Evolutionary conservation across 805 yeast genomes (phyloP).

Genomic region (Wickerhamiella siamensis): DNA sequence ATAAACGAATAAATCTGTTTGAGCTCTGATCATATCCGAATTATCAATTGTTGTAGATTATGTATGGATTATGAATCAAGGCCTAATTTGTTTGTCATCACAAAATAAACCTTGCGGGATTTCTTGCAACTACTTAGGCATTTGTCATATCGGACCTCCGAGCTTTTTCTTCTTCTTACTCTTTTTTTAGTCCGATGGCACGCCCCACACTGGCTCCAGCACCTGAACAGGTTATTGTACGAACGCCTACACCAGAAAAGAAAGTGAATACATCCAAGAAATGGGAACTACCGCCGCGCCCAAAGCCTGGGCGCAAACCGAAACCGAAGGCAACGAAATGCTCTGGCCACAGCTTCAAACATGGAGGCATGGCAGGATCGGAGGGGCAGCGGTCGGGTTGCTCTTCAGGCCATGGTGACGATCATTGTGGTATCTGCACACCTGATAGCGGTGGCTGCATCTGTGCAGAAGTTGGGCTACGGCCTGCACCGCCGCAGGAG

Average conservation of each 20-base stretch:
- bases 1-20: too few relatives aligned
- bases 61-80: too few relatives aligned
- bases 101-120: too few relatives aligned
- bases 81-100: too few relatives aligned
- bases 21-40: too few relatives aligned
- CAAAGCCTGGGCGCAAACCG: constrained; percentile 59
- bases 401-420: constrained; percentile 11
- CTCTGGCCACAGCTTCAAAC: constrained; percentile 15
- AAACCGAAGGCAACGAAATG: constrained; percentile 65
- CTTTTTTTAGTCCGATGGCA: background rate
- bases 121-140: too few relatives aligned
- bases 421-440: constrained; percentile 24
- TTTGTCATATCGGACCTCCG: too few relatives aligned
- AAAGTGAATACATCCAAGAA: constrained; percentile 45
- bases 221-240: background rate
- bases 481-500: constrained; percentile 8
- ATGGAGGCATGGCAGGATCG: too few relatives aligned
- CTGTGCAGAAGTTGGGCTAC: constrained; percentile 24
- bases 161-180: background rate
- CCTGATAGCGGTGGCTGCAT: constrained; percentile 21
- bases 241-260: background rate
- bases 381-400: too few relatives aligned
- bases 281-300: constrained; percentile 83
- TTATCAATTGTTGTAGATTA: too few relatives aligned
- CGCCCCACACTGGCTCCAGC: constrained; percentile 9